These are phyloP conservation scores for Yamadazyma atlantica DNA, from an alignment of 1,139 yeast genomes.

Conservation along the genomic window DNA sequence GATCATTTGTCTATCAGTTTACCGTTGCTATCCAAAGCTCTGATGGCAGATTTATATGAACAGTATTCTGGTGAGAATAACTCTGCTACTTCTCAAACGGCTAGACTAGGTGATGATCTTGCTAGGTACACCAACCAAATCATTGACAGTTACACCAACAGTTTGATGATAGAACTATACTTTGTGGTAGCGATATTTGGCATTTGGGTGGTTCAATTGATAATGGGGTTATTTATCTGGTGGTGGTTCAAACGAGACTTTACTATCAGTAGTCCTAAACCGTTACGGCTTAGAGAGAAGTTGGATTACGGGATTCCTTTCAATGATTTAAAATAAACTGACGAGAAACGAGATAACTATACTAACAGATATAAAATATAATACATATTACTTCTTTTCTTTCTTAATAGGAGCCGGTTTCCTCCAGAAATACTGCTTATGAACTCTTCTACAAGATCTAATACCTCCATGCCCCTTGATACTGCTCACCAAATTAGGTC, in stretches of 20 bases:
- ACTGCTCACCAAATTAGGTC: conserved; percentile 69
- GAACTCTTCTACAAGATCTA: conserved; percentile 88
- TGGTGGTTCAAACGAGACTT: conserved; percentile 4
- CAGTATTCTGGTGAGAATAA: conserved; percentile 36
- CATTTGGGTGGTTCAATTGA: conserved; percentile 48
- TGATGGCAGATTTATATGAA: conserved; percentile 5
- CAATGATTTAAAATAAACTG: conserved; percentile 16
- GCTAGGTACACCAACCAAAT: conserved; percentile 16
- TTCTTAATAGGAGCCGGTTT: conserved; percentile 59
- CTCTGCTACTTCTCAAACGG: too few relatives aligned
- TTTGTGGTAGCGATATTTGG: conserved; percentile 44
- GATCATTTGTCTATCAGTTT: conserved; percentile 58
- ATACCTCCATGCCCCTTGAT: conserved; percentile 80
- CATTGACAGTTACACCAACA: conserved; percentile 27
- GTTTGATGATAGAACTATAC: conserved; percentile 44
- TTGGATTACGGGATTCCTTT: conserved; percentile 32
- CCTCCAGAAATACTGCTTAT: conserved; percentile 89
- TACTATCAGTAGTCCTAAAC: conserved; percentile 31
- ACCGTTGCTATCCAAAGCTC: conserved; percentile 36
- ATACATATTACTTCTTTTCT: conserved; percentile 13
- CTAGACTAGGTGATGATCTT: too few relatives aligned
- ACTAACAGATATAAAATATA: too few relatives aligned
- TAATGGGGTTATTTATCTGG: conserved; percentile 30
- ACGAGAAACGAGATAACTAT: neutral
- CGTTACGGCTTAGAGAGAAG: conserved; percentile 27